Percentiles rank a stretch among this genome's conserved stretches.
These are phyloP conservation scores for Diaporthe ilicicola DNA, from an alignment of 2,329 filamentous ascomycete genomes.

Conservation along the genomic window DNA sequence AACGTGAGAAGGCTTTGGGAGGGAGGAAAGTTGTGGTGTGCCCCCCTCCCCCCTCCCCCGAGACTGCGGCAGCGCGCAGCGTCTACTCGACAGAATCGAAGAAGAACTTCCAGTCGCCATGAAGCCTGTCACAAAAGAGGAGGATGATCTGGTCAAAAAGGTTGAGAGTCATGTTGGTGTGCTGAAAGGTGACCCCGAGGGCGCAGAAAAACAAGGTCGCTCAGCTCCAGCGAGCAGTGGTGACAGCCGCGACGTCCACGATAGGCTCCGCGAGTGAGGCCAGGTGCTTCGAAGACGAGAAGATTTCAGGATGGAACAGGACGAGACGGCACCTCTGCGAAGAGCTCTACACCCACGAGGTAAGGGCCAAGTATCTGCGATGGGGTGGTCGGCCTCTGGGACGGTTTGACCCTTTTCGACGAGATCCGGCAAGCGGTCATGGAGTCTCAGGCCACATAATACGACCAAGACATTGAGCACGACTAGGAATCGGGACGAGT, in stretches of 20 bases:
- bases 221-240: not conserved
- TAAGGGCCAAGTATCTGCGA: not conserved
- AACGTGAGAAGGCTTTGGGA: not conserved
- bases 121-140: not conserved
- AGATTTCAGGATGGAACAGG: not conserved
- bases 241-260: not conserved
- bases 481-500: not conserved
- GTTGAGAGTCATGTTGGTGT: not conserved
- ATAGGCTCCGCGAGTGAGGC: not conserved
- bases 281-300: not conserved
- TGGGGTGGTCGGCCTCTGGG: not conserved
- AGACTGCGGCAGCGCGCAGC: not conserved
- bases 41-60: too few relatives aligned
- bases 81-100: not conserved
- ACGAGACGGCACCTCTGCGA: not conserved
- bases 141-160: not conserved
- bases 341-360: not conserved
- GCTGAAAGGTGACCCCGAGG: not conserved
- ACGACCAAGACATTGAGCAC: not conserved
- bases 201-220: not conserved
- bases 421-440: not conserved
- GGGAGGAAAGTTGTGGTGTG: not conserved
- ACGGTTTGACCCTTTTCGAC: not conserved
- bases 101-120: not conserved
- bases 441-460: not conserved